These are phyloP conservation scores for Eucalyptus sp. DNA, from an alignment of 345 rosid genomes.

Conservation along the genomic window DNA sequence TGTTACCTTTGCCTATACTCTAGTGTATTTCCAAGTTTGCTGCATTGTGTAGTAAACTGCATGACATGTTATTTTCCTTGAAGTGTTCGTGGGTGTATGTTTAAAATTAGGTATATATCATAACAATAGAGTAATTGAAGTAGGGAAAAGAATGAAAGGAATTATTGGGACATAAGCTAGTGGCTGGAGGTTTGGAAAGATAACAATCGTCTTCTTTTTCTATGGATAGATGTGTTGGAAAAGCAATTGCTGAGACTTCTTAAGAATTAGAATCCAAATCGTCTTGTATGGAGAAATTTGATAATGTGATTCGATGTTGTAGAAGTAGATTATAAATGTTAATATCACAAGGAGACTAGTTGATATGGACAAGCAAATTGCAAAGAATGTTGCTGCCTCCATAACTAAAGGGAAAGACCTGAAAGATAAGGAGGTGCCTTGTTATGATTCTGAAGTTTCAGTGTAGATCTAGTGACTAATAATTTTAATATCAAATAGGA, in stretches of 20 bases:
- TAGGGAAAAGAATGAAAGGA: not conserved
- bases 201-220: not conserved
- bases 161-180: not conserved
- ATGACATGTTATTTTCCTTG: not conserved
- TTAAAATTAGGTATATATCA: not conserved
- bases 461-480: too few relatives aligned
- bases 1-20: too few relatives aligned
- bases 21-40: too few relatives aligned
- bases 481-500: too few relatives aligned
- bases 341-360: not conserved
- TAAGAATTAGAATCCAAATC: not conserved
- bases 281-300: not conserved
- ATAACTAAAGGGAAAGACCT: not conserved
- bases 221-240: not conserved
- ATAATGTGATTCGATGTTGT: rapidly evolving
- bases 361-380: not conserved
- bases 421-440: too few relatives aligned
- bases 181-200: not conserved
- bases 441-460: too few relatives aligned
- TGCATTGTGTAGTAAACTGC: too few relatives aligned
- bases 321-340: not conserved
- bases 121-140: not conserved
- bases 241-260: not conserved
- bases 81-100: not conserved
- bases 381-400: not conserved